phyloP scores from a whole-genome alignment of 2,329 filamentous ascomycete genomes.

The Botryotinia convoluta region DNA sequence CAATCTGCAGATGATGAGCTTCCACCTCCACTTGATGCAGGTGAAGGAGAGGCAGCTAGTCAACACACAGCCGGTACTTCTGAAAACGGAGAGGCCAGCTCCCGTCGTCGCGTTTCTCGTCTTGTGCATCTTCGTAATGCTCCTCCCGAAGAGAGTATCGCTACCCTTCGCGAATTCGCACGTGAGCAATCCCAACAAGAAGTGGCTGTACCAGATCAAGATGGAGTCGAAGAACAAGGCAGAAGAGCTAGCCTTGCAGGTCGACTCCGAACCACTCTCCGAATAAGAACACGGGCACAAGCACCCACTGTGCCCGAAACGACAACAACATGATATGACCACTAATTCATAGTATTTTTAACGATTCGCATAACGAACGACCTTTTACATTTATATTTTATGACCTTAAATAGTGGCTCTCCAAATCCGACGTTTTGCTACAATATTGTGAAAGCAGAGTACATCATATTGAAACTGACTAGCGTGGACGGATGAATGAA shows the following conservation, averaged over 20 bases:
- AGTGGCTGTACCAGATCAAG: slow-evolving; percentile 19
- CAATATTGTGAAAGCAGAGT: background rate
- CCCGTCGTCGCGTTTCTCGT: slow-evolving; percentile 48
- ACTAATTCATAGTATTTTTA: background rate
- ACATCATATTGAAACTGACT: background rate
- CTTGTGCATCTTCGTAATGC: slow-evolving; percentile 56
- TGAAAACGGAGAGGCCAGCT: slow-evolving; percentile 38
- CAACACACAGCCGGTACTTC: slow-evolving; percentile 41
- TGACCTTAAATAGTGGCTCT: background rate
- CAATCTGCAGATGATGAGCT: slow-evolving; percentile 31
- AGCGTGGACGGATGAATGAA: background rate
- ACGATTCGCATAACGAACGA: background rate
- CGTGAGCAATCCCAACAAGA: slow-evolving; percentile 40
- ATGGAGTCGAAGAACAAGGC: slow-evolving; percentile 29
- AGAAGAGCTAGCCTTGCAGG: slow-evolving; percentile 34
- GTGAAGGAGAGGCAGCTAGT: slow-evolving; percentile 30
- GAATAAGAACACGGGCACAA: slow-evolving; percentile 34
- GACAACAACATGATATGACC: background rate
- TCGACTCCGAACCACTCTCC: slow-evolving; percentile 34
- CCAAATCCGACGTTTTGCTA: background rate
- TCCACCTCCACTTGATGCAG: slow-evolving; percentile 32
- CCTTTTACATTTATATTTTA: background rate
- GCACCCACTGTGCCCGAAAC: background rate
- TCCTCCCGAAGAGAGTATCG: slow-evolving; percentile 61
- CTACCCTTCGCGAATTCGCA: slow-evolving; percentile 50